phyloP scores from a whole-genome alignment of 352 stramenopile species.

The Phytophthora melonis region DNA sequence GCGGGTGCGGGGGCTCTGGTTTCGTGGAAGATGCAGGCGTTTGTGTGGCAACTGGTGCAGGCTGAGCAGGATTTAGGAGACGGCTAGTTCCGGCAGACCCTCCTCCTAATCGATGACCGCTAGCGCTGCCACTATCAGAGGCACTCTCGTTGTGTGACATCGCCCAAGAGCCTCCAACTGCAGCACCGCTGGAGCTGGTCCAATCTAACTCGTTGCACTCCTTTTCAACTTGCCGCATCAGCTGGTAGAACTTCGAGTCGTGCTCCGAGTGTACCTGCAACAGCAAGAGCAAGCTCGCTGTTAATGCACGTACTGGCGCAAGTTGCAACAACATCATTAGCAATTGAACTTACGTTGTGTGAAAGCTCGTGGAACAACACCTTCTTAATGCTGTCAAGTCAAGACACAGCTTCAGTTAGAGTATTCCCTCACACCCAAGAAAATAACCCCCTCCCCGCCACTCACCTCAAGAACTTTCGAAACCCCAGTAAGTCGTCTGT shows the following conservation, averaged over 20 bases:
- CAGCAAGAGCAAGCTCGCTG: no score
- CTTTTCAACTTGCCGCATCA: slow-evolving; percentile 83
- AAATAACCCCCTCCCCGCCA: no score
- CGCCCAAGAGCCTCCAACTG: slow-evolving; percentile 42
- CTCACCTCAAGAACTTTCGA: slow-evolving; percentile 84
- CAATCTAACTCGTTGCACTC: slow-evolving; percentile 81
- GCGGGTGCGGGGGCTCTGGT: neutral
- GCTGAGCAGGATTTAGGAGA: slow-evolving; percentile 19
- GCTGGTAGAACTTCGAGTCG: slow-evolving; percentile 82
- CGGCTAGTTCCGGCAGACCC: slow-evolving; percentile 39
- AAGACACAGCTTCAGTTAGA: no score
- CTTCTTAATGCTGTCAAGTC: slow-evolving; percentile 85
- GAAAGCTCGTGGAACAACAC: slow-evolving; percentile 95
- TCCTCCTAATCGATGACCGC: slow-evolving; percentile 54
- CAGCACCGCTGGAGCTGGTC: slow-evolving; percentile 53
- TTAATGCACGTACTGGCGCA: no score
- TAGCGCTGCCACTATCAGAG: neutral
- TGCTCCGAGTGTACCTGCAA: slow-evolving; percentile 77
- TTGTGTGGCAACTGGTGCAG: neutral
- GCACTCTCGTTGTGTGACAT: slow-evolving; percentile 30
- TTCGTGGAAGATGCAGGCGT: neutral
- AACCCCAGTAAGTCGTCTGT: slow-evolving; percentile 96
- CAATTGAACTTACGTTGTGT: slow-evolving; percentile 85
- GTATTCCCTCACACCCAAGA: no score
- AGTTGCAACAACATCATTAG: no score